phyloP scores from a whole-genome alignment of 2,329 filamentous ascomycete genomes.

The Pezicula rhizophila region DNA sequence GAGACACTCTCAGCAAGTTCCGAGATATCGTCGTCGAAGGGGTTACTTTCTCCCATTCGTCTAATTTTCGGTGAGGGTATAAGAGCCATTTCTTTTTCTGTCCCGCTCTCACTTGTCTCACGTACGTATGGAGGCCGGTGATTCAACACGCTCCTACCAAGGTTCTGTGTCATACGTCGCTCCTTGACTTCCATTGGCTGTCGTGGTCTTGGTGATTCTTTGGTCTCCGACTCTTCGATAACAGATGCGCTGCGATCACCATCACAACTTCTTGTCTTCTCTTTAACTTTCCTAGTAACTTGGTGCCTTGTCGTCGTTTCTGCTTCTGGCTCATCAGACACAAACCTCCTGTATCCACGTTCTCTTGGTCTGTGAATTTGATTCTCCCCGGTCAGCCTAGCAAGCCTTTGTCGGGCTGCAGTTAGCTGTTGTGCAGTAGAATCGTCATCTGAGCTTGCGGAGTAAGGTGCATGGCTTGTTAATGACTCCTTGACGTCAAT shows the following conservation, averaged over 20 bases:
- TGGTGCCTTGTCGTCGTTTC: not conserved
- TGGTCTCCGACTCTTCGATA: not conserved
- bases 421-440: too few relatives aligned
- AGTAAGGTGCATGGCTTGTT: too few relatives aligned
- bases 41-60: not conserved
- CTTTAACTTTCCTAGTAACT: not conserved
- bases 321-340: not conserved
- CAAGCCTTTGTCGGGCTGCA: not conserved
- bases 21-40: constrained; percentile 1
- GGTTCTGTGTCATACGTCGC: not conserved
- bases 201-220: not conserved
- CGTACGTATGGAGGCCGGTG: constrained; percentile 1
- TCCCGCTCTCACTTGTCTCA: not conserved
- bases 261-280: not conserved
- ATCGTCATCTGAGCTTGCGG: too few relatives aligned
- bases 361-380: not conserved
- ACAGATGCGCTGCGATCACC: not conserved
- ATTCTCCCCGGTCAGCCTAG: too few relatives aligned
- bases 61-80: not conserved
- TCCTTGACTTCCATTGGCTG: not conserved
- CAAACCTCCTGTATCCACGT: too few relatives aligned
- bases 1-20: constrained; percentile 1
- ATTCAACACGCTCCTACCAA: constrained; percentile 2
- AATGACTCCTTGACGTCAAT: too few relatives aligned
- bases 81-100: constrained; percentile 3